A percentile compares a stretch with the other conserved stretches of the same genome.
Evolutionary conservation across 129 eudicot species (phyloP).

Genomic region (Artemisia argyi): DNA sequence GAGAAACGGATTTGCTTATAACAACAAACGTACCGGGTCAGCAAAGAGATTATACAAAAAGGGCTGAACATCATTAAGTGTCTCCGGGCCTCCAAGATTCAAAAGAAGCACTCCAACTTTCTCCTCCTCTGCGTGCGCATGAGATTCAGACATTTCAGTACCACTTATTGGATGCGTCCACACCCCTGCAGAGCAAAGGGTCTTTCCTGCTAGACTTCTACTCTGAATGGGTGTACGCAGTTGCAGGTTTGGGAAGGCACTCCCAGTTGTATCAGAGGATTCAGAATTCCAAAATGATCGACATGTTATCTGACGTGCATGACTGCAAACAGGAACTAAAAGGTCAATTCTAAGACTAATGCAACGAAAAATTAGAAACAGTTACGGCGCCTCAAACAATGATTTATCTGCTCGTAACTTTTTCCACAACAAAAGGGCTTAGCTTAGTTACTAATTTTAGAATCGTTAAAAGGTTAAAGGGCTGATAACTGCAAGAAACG

Average conservation of each 20-base stretch:
- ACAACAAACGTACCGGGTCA: slow-evolving; percentile 76
- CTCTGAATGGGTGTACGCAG: slow-evolving; percentile 26
- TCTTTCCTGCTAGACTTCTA: slow-evolving; percentile 35
- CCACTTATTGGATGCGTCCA: slow-evolving; percentile 37
- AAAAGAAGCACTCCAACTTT: slow-evolving; percentile 86
- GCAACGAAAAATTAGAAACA: neutral
- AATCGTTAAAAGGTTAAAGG: too few species aligned
- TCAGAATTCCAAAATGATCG: slow-evolving; percentile 14
- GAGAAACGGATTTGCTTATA: neutral
- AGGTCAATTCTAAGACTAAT: neutral
- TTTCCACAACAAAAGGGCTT: too few species aligned
- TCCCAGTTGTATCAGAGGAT: slow-evolving; percentile 27
- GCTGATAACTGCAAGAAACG: too few species aligned
- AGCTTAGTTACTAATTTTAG: too few species aligned
- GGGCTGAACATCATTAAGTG: slow-evolving; percentile 92
- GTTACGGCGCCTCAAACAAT: neutral
- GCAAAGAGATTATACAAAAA: slow-evolving; percentile 89
- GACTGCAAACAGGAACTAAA: slow-evolving; percentile 21
- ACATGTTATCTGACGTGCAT: slow-evolving; percentile 26
- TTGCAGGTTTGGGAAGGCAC: slow-evolving; percentile 31
- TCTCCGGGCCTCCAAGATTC: slow-evolving; percentile 95
- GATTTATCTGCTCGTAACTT: too few species aligned
- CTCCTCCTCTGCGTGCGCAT: slow-evolving; percentile 54
- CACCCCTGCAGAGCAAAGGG: slow-evolving; percentile 45
- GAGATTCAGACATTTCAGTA: slow-evolving; percentile 34